Conservation (phyloP, 148 eudicot genomes). For the Camellia sinensis region DNA sequence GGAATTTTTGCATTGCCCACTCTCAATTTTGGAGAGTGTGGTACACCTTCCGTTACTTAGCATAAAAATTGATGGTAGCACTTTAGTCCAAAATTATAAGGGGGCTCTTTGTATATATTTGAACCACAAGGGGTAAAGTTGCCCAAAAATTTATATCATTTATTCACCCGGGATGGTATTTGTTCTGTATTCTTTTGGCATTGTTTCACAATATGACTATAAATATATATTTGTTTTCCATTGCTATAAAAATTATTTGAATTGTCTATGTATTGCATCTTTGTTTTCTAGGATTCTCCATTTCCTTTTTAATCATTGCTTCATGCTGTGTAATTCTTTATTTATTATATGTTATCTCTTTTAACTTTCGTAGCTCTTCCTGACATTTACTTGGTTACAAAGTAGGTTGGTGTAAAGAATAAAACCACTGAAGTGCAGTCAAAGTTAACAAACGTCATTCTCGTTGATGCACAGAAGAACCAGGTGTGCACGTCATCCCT, state of each 20-base stretch:
- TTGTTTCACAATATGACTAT: neutral
- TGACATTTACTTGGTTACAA: slow-evolving; percentile 20
- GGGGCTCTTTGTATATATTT: too few species aligned
- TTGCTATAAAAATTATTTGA: neutral
- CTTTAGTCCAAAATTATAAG: too few species aligned
- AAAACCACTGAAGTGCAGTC: slow-evolving; percentile 79
- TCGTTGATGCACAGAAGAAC: slow-evolving; percentile 81
- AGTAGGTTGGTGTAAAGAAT: slow-evolving; percentile 90
- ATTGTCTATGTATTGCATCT: neutral
- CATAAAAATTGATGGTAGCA: too few species aligned
- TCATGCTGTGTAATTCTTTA: neutral
- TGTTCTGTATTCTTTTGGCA: neutral
- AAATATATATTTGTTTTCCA: neutral
- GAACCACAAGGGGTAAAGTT: too few species aligned
- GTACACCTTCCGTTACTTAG: too few species aligned
- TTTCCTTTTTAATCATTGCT: slow-evolving; percentile 10
- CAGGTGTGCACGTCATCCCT: slow-evolving; percentile 45
- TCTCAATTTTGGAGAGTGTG: too few species aligned
- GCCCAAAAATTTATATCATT: too few species aligned
- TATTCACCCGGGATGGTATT: neutral
- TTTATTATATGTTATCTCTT: slow-evolving; percentile 9
- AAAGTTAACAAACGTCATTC: slow-evolving; percentile 64
- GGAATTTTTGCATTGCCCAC: too few species aligned
- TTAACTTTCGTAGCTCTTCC: slow-evolving; percentile 7
- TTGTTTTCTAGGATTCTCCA: neutral